A percentile compares a stretch with the other conserved stretches of the same genome.
Conservation (phyloP, 169 alveolate species). For the Plasmodium gonderi region DNA sequence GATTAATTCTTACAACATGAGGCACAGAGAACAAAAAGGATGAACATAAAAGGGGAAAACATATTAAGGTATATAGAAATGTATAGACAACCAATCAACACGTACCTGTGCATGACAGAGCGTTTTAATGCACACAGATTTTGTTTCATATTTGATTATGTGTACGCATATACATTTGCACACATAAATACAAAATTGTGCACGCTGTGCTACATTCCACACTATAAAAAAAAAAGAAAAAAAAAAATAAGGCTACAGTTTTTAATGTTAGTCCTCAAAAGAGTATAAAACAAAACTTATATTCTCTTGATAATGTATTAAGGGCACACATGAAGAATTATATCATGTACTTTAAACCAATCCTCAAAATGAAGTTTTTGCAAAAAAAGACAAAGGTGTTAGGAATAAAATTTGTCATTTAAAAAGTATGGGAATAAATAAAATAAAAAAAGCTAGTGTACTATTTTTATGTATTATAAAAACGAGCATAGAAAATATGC, state of each 20-base stretch:
- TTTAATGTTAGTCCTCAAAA: background rate
- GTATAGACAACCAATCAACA: background rate
- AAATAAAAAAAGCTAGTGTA: background rate
- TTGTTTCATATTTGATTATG: background rate
- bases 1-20: background rate
- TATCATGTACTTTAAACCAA: background rate
- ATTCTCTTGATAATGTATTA: slow-evolving; percentile 2
- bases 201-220: slow-evolving; percentile 16
- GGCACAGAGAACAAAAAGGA: background rate
- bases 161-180: background rate
- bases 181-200: background rate
- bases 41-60: background rate
- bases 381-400: background rate
- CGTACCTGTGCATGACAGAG: background rate
- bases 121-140: background rate
- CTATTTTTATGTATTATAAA: background rate
- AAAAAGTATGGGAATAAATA: slow-evolving; percentile 1
- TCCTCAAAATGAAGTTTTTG: slow-evolving; percentile 1
- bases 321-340: background rate
- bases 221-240: background rate
- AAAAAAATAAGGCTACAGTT: background rate
- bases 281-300: slow-evolving; percentile 8
- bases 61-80: background rate
- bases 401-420: background rate
- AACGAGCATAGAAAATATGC: slow-evolving; percentile 7